These are phyloP conservation scores for Aureobasidium namibiae DNA, from an alignment of 2,329 filamentous ascomycete genomes.

Conservation along the genomic window DNA sequence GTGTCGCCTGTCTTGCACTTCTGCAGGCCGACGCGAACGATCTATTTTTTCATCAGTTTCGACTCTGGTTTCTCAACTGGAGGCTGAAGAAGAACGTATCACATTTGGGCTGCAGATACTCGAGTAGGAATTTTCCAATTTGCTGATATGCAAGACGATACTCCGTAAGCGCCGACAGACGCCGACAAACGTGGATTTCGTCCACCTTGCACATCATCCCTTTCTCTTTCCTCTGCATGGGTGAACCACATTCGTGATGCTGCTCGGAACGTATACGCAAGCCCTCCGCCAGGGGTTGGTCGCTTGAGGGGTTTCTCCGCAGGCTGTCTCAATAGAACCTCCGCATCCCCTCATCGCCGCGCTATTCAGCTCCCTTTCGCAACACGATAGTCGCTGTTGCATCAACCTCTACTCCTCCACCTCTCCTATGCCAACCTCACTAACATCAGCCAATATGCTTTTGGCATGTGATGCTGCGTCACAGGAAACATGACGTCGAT, in stretches of 20 bases:
- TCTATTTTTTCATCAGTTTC: conserved; percentile 2
- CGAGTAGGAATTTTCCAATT: background rate
- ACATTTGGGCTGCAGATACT: background rate
- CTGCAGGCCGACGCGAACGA: conserved; percentile 2
- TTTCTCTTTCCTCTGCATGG: background rate
- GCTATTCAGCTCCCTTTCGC: background rate
- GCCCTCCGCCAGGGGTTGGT: background rate
- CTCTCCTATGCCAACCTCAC: background rate
- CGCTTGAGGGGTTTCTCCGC: background rate
- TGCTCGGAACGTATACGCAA: background rate
- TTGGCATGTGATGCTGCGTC: too few species aligned
- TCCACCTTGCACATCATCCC: background rate
- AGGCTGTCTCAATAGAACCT: too few species aligned
- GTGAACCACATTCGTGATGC: background rate
- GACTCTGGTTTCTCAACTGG: background rate
- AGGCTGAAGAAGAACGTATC: conserved; percentile 3
- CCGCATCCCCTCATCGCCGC: background rate
- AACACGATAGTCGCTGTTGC: background rate
- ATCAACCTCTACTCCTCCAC: background rate
- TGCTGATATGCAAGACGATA: background rate
- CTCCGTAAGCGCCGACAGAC: conserved; percentile 4
- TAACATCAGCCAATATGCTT: background rate
- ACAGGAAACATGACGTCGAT: background rate
- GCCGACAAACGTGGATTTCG: background rate
- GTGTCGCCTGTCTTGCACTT: conserved; percentile 9